phyloP scores from a whole-genome alignment of 192 early-diverging fungal species.

The Entomortierella chlamydospora region DNA sequence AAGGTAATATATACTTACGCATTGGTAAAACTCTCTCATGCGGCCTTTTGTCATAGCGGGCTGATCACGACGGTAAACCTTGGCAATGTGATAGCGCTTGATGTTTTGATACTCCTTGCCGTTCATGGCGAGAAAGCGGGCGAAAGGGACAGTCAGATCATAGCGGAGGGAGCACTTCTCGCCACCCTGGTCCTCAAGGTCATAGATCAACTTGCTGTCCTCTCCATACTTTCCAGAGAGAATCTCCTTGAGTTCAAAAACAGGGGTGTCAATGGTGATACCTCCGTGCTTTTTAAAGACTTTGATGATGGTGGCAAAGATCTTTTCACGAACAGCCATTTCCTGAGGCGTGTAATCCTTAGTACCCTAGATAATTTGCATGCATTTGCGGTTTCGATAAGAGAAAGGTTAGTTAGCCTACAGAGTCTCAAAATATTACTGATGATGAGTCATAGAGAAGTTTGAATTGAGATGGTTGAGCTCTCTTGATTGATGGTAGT shows the following conservation, averaged over 20 bases:
- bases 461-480: no score
- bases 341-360: conserved; percentile 95
- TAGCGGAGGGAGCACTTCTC: conserved; percentile 96
- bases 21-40: conserved; percentile 99
- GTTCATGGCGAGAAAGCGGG: conserved; percentile 95
- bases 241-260: conserved; percentile 98
- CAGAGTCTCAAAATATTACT: no score
- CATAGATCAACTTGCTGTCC: conserved; percentile 98
- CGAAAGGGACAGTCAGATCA: conserved; percentile 98
- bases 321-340: conserved; percentile 95
- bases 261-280: conserved; percentile 98
- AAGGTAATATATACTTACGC: conserved; percentile 66
- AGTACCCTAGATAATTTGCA: conserved; percentile 73
- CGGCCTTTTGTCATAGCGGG: conserved; percentile 98
- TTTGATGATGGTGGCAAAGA: conserved; percentile 86
- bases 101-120: conserved; percentile 83
- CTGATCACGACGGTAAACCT: conserved; percentile 98
- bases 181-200: conserved; percentile 96
- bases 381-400: no score
- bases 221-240: conserved; percentile 98
- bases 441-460: no score
- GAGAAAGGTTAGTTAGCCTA: no score
- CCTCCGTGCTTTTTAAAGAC: conserved; percentile 98
- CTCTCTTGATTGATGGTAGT: no score
- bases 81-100: conserved; percentile 98